Conservation (phyloP, 2,329 filamentous ascomycete species). For the Zelopaecilomyces penicillatus region DNA sequence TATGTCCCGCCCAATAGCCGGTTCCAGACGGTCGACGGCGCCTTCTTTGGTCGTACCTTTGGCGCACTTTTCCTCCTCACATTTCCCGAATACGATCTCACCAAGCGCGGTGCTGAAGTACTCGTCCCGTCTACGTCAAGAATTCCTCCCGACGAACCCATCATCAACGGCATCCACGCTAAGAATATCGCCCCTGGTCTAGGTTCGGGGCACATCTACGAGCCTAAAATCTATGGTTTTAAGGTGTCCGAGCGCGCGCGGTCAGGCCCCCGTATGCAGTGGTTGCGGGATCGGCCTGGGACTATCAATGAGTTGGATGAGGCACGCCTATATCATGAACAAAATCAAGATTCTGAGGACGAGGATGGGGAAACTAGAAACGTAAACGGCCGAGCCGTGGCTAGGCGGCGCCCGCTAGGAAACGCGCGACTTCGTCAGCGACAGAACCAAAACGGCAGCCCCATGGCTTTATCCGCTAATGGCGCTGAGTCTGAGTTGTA, state of each 20-base stretch:
- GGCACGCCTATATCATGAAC: constrained; percentile 44
- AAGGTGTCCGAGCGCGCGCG: constrained; percentile 83
- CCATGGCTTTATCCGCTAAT: constrained; percentile 48
- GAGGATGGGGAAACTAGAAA: constrained; percentile 46
- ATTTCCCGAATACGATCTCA: constrained; percentile 90
- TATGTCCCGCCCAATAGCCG: constrained; percentile 96
- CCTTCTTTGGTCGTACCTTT: constrained; percentile 97
- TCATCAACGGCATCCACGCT: constrained; percentile 79
- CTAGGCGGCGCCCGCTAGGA: constrained; percentile 36
- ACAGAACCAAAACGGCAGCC: constrained; percentile 45
- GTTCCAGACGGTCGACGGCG: constrained; percentile 94
- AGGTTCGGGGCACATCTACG: constrained; percentile 76
- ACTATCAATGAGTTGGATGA: constrained; percentile 83
- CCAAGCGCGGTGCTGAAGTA: constrained; percentile 58
- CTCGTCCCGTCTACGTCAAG: constrained; percentile 32
- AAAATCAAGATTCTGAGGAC: constrained; percentile 50
- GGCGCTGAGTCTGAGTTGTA: constrained; percentile 50
- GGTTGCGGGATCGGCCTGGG: constrained; percentile 76
- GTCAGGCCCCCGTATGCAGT: constrained; percentile 92
- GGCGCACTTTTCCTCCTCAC: constrained; percentile 97
- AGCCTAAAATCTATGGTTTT: constrained; percentile 95
- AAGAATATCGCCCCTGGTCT: constrained; percentile 84
- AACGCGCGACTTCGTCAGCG: constrained; percentile 33
- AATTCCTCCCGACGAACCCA: constrained; percentile 34
- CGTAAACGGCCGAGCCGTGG: constrained; percentile 31